A percentile compares a stretch with the other conserved stretches of the same genome.
Evolutionary conservation across 441 rosid genomes (phyloP).

Genomic region (Erodium chrysanthum): DNA sequence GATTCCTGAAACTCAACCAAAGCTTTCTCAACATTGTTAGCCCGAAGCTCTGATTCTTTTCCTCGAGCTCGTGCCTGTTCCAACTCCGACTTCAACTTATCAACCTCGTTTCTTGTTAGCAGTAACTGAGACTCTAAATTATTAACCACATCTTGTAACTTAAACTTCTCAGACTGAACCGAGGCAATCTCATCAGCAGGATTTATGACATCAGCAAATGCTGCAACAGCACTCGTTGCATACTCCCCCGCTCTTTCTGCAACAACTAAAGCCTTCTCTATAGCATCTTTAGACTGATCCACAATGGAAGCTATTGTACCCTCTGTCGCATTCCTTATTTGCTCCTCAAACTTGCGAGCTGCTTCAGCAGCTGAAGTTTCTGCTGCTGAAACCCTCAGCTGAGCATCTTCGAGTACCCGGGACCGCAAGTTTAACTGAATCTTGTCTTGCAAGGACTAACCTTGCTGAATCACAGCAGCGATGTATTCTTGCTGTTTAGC

Average conservation of each 20-base stretch:
- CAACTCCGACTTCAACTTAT: conserved; percentile 33
- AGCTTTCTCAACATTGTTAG: conserved; percentile 31
- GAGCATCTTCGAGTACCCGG: conserved; percentile 34
- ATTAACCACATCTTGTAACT: conserved; percentile 23
- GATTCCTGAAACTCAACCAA: conserved; percentile 36
- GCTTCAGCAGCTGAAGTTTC: conserved; percentile 38
- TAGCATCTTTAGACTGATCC: conserved; percentile 39
- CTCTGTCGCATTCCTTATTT: conserved; percentile 35
- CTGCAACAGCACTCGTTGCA: conserved; percentile 27
- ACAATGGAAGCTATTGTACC: conserved; percentile 30
- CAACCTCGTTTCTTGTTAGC: conserved; percentile 27
- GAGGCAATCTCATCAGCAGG: conserved; percentile 31
- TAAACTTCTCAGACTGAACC: conserved; percentile 28
- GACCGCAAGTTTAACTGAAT: conserved; percentile 38
- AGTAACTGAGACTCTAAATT: conserved; percentile 33
- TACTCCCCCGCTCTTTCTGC: conserved; percentile 32
- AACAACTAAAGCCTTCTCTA: conserved; percentile 31
- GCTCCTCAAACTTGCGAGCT: conserved; percentile 31
- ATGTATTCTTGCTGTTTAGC: conserved; percentile 33
- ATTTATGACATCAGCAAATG: conserved; percentile 18
- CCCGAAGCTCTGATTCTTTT: conserved; percentile 30
- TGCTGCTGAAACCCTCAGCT: conserved; percentile 35
- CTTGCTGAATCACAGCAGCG: conserved; percentile 28
- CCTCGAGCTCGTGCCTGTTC: conserved; percentile 26
- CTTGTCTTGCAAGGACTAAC: conserved; percentile 37